A percentile compares a stretch with the other conserved stretches of the same genome.
These are phyloP conservation scores for Prunus fruticosa DNA, from an alignment of 306 rosid genomes.

Conservation along the genomic window DNA sequence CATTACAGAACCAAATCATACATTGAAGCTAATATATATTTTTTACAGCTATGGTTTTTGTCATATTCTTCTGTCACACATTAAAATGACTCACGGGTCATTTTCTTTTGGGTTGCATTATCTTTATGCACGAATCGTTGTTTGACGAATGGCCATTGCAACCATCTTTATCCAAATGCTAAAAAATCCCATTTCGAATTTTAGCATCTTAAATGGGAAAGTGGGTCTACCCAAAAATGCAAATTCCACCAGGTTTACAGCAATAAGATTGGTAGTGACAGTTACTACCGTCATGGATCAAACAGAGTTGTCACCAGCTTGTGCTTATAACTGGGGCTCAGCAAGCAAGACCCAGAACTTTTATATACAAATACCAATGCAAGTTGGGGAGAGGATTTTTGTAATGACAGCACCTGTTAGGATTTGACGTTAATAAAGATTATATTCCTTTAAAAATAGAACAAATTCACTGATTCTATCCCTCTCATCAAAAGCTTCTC, in stretches of 20 bases:
- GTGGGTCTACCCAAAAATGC: conserved; percentile 21
- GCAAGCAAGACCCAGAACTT: background rate
- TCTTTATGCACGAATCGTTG: background rate
- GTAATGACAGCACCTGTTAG: conserved; percentile 37
- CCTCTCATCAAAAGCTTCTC: conserved; percentile 25
- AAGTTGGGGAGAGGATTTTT: conserved; percentile 23
- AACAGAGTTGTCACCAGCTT: too few species aligned
- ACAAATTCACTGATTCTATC: conserved; percentile 50
- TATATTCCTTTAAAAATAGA: conserved; percentile 38
- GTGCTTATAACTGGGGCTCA: too few species aligned
- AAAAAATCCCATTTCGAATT: conserved; percentile 31
- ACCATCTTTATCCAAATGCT: background rate
- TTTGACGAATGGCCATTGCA: background rate
- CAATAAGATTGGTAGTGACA: too few species aligned
- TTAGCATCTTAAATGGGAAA: conserved; percentile 32
- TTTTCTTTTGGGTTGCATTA: background rate
- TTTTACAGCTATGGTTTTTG: conserved; percentile 4
- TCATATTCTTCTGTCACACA: conserved; percentile 9
- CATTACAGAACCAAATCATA: background rate
- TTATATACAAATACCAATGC: conserved; percentile 24
- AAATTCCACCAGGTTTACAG: too few species aligned
- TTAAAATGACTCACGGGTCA: conserved; percentile 10
- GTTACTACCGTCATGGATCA: too few species aligned
- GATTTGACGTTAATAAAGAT: conserved; percentile 36
- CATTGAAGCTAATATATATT: background rate